Percentiles rank a stretch among this genome's conserved stretches.
Evolutionary conservation across 257 asterid genomes (phyloP).

Genomic region (Cinchona pubescens): DNA sequence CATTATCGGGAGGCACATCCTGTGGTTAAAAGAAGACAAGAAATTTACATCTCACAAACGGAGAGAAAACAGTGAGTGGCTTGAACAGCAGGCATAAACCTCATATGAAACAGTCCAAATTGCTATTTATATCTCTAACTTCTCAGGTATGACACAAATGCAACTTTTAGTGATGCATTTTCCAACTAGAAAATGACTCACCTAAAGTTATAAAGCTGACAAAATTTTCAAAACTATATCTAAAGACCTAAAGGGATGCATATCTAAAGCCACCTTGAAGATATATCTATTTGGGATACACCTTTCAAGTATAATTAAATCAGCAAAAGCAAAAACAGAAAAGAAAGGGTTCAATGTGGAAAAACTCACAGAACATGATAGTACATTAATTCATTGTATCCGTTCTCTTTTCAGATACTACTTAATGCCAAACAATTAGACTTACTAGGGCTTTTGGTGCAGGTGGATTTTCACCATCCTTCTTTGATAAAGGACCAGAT

Average conservation of each 20-base stretch:
- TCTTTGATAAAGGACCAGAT: slow-evolving; percentile 42
- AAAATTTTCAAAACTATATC: neutral
- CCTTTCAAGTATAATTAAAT: slow-evolving; percentile 6
- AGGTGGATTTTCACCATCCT: slow-evolving; percentile 52
- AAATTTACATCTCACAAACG: slow-evolving; percentile 11
- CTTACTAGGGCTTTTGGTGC: slow-evolving; percentile 62
- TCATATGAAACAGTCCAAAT: neutral
- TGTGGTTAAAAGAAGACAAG: slow-evolving; percentile 31
- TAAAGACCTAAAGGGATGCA: neutral
- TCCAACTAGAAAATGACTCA: neutral
- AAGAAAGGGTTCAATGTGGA: neutral
- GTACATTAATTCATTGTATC: neutral
- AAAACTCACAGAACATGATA: neutral
- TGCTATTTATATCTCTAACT: neutral
- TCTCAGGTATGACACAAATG: neutral
- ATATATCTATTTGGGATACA: neutral
- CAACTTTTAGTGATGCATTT: neutral
- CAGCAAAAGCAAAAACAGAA: neutral
- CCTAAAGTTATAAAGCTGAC: neutral
- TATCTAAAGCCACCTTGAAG: no score
- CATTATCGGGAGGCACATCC: slow-evolving; percentile 93
- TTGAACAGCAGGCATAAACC: neutral
- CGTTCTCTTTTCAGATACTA: slow-evolving; percentile 3
- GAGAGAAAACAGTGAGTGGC: neutral
- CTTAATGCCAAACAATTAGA: slow-evolving; percentile 13